Evolutionary conservation across 306 rosid genomes (phyloP).

Genomic region (Cotoneaster glaucophyllus): DNA sequence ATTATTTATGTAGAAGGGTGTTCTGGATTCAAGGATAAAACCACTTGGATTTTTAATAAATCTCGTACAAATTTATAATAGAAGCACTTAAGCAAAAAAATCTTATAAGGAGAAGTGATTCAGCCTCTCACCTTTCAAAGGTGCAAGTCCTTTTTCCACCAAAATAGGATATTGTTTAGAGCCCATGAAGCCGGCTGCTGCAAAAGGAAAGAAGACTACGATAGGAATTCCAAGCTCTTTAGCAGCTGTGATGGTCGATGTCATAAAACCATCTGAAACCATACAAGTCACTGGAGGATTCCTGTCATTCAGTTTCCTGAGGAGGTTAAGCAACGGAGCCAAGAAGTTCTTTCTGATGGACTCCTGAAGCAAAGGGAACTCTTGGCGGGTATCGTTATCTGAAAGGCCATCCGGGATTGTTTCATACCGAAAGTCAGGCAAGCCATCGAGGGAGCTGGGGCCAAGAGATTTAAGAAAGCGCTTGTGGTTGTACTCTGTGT

Average conservation of each 20-base stretch:
- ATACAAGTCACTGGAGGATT: not conserved
- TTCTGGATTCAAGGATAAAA: too few species aligned
- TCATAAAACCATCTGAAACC: slow-evolving; percentile 5
- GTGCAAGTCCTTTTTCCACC: not conserved
- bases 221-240: not conserved
- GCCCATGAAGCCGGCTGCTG: not conserved
- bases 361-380: not conserved
- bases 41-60: too few species aligned
- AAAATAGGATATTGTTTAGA: not conserved
- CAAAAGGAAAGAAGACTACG: not conserved
- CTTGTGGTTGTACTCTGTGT: slow-evolving; percentile 9
- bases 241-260: slow-evolving; percentile 3
- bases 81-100: too few species aligned
- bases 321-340: not conserved
- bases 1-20: too few species aligned
- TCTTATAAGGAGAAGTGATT: too few species aligned
- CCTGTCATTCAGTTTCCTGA: not conserved
- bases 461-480: not conserved
- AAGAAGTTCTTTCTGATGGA: not conserved
- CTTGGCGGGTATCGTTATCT: not conserved
- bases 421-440: not conserved
- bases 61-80: too few species aligned
- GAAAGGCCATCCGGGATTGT: slow-evolving; percentile 9
- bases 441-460: not conserved
- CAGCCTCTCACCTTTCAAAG: not conserved